phyloP scores from a whole-genome alignment of 306 rosid genomes.

The Vachellia pachyceras region DNA sequence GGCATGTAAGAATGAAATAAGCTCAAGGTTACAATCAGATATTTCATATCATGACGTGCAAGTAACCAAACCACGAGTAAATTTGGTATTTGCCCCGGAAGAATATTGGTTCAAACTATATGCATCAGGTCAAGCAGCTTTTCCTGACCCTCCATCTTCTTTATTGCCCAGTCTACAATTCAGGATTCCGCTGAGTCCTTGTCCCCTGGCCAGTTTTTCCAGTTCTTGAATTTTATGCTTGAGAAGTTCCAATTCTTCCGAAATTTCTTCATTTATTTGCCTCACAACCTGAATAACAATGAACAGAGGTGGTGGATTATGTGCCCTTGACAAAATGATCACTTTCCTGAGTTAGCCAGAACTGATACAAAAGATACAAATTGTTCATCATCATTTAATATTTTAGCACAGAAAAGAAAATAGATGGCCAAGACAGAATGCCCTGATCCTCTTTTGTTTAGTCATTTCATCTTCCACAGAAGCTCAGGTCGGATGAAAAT shows the following conservation, averaged over 20 bases:
- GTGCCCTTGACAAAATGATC: constrained; percentile 17
- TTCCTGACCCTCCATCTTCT: constrained; percentile 54
- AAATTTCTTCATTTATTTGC: constrained; percentile 66
- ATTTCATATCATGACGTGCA: background rate
- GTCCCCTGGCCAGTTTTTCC: constrained; percentile 71
- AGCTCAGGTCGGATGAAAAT: constrained; percentile 22
- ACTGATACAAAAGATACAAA: constrained; percentile 3
- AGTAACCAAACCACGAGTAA: background rate
- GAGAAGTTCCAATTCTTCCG: constrained; percentile 65
- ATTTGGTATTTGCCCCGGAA: constrained; percentile 25
- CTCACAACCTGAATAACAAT: constrained; percentile 61
- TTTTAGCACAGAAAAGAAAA: background rate
- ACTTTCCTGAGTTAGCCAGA: constrained; percentile 18
- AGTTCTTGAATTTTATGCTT: constrained; percentile 69
- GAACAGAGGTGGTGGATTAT: constrained; percentile 22
- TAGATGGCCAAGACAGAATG: background rate
- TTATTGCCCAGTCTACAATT: constrained; percentile 49
- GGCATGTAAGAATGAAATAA: background rate
- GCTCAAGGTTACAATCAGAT: background rate
- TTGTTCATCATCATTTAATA: background rate
- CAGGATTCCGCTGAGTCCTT: constrained; percentile 75
- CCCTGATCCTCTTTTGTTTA: constrained; percentile 21
- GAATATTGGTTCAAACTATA: constrained; percentile 31
- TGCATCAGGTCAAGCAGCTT: constrained; percentile 62
- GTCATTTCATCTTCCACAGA: constrained; percentile 15